Percentiles rank a stretch among this genome's conserved stretches.
Evolutionary conservation across 2,329 filamentous ascomycete species (phyloP).

Genomic region (Volutella citrinella): DNA sequence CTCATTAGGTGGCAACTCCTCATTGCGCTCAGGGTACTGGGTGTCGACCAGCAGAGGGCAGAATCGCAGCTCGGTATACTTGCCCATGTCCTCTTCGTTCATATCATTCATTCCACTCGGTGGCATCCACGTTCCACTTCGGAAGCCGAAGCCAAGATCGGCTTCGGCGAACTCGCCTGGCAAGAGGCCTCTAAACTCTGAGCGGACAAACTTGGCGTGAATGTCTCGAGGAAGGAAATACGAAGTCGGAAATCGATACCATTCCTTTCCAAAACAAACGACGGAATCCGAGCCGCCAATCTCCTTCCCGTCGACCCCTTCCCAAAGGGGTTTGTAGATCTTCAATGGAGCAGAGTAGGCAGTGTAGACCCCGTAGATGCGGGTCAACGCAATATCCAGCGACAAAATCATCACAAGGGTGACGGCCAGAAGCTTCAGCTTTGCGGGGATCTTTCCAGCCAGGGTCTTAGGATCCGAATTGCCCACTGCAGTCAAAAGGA

Average conservation of each 20-base stretch:
- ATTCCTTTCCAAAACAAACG: conserved; percentile 92
- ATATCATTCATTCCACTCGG: conserved; percentile 87
- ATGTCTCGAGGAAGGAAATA: conserved; percentile 85
- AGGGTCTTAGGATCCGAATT: conserved; percentile 64
- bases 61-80: conserved; percentile 75
- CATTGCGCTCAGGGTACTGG: conserved; percentile 61
- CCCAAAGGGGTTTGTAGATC: conserved; percentile 66
- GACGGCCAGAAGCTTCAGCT: conserved; percentile 68
- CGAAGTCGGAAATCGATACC: conserved; percentile 95
- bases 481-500: conserved; percentile 72
- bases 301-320: conserved; percentile 42
- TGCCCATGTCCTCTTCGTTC: conserved; percentile 81
- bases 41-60: conserved; percentile 90
- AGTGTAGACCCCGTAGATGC: conserved; percentile 72
- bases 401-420: conserved; percentile 60
- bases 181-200: conserved; percentile 82
- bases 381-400: conserved; percentile 63
- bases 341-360: conserved; percentile 80
- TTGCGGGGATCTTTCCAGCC: conserved; percentile 68
- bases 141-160: conserved; percentile 64
- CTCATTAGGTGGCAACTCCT: conserved; percentile 61
- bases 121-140: conserved; percentile 79
- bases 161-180: conserved; percentile 88
- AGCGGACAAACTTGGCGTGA: conserved; percentile 84
- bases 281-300: conserved; percentile 62